A percentile compares a stretch with the other conserved stretches of the same genome.
Evolutionary conservation across 305 asterid species (phyloP).

Genomic region (Fraxinus paxiana): DNA sequence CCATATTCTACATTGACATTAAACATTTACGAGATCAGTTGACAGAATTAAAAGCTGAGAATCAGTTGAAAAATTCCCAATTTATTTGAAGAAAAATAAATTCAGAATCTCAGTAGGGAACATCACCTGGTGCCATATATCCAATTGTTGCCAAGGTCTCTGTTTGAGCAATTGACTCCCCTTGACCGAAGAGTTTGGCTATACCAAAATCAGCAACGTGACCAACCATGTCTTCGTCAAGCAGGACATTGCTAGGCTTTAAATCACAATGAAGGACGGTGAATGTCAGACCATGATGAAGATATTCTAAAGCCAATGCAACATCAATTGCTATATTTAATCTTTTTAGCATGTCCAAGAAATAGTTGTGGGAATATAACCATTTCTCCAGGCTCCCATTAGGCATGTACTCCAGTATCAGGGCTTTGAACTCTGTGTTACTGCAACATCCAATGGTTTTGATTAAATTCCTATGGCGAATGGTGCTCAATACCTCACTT

Average conservation of each 20-base stretch:
- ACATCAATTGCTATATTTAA: background rate
- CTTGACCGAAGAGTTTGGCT: background rate
- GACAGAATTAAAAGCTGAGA: background rate
- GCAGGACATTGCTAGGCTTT: background rate
- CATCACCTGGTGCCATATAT: conserved; percentile 5
- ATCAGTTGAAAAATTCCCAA: background rate
- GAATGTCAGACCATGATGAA: background rate
- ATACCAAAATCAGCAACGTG: background rate
- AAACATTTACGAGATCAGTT: background rate
- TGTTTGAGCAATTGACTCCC: background rate
- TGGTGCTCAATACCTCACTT: background rate
- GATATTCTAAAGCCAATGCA: background rate
- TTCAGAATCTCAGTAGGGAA: background rate
- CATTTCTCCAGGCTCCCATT: conserved; percentile 3
- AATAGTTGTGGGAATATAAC: background rate
- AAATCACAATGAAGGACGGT: background rate
- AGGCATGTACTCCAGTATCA: background rate
- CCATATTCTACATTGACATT: background rate
- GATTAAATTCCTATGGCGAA: conserved; percentile 1
- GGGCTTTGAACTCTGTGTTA: background rate
- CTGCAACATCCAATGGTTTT: background rate
- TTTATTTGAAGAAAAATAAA: background rate
- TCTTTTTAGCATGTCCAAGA: background rate
- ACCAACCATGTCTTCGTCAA: background rate
- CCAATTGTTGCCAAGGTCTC: background rate